phyloP scores from a whole-genome alignment of 345 rosid species.

The Camelina neglecta region DNA sequence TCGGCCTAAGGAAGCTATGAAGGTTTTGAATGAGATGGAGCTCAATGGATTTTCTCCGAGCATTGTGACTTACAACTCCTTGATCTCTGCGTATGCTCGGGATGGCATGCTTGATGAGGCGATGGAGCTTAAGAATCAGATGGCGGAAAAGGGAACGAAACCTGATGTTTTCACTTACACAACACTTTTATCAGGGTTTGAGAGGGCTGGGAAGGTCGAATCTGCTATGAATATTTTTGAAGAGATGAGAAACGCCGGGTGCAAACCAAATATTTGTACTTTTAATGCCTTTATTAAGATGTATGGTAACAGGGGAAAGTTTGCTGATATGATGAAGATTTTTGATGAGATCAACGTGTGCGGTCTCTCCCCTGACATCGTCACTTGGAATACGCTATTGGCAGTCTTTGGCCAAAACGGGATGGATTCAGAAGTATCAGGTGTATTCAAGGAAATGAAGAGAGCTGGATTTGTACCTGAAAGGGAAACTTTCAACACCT shows the following conservation, averaged over 20 bases:
- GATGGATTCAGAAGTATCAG: slow-evolving; percentile 87
- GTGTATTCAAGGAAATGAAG: slow-evolving; percentile 97
- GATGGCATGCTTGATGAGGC: slow-evolving; percentile 84
- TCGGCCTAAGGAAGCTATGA: slow-evolving; percentile 81
- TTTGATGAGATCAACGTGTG: slow-evolving; percentile 80
- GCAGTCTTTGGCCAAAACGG: slow-evolving; percentile 94
- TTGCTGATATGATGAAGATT: slow-evolving; percentile 89
- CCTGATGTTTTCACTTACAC: slow-evolving; percentile 98
- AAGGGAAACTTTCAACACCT: slow-evolving; percentile 89
- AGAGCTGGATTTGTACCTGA: slow-evolving; percentile 93
- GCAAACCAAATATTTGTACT: slow-evolving; percentile 92
- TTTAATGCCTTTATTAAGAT: slow-evolving; percentile 93
- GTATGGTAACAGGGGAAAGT: slow-evolving; percentile 88
- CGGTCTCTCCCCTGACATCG: slow-evolving; percentile 74
- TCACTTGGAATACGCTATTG: slow-evolving; percentile 92
- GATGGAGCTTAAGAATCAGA: slow-evolving; percentile 71
- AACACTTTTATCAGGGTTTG: slow-evolving; percentile 85
- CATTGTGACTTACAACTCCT: slow-evolving; percentile 78
- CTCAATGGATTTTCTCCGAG: slow-evolving; percentile 65
- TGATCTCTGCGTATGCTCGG: slow-evolving; percentile 84
- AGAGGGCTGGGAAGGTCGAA: slow-evolving; percentile 86
- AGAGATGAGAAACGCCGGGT: slow-evolving; percentile 79
- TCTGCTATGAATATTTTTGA: slow-evolving; percentile 71
- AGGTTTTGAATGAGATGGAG: slow-evolving; percentile 86
- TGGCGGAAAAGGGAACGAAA: slow-evolving; percentile 67